Percentiles rank a stretch among this genome's conserved stretches.
Conservation (phyloP, 2,329 filamentous ascomycete genomes). For the Aspergillus bombycis region DNA sequence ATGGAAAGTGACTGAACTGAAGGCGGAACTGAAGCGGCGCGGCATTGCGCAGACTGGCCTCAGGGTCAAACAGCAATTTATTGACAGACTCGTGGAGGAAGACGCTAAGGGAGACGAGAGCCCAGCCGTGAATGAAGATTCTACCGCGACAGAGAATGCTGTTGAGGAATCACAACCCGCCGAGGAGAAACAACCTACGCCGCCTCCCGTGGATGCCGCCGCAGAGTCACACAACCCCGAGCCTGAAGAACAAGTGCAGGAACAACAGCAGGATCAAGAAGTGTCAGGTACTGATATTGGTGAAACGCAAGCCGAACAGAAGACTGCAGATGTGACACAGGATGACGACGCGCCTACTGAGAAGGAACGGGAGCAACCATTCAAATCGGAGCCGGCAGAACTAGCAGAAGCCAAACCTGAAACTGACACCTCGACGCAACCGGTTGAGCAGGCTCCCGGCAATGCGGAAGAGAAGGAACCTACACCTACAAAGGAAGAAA, state of each 20-base stretch:
- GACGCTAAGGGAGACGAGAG: constrained; percentile 37
- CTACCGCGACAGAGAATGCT: constrained; percentile 19
- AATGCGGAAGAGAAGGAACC: constrained; percentile 14
- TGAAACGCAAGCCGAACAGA: constrained; percentile 15
- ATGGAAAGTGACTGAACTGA: constrained; percentile 75
- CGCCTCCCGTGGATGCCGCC: constrained; percentile 13
- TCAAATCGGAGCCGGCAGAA: constrained; percentile 2
- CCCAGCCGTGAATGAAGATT: constrained; percentile 30
- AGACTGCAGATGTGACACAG: constrained; percentile 16
- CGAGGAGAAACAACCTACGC: constrained; percentile 10
- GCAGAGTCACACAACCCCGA: constrained; percentile 22
- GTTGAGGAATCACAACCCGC: constrained; percentile 17
- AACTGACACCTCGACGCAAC: constrained; percentile 22
- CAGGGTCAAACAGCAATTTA: constrained; percentile 66
- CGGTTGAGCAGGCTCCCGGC: constrained; percentile 29
- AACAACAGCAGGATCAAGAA: constrained; percentile 9
- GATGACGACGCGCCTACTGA: constrained; percentile 1
- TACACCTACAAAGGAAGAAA: constrained; percentile 18
- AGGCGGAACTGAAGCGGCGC: constrained; percentile 72
- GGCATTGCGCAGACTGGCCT: constrained; percentile 71
- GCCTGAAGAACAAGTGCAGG: constrained; percentile 15
- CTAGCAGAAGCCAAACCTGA: constrained; percentile 9
- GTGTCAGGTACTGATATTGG: not conserved
- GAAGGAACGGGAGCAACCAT: constrained; percentile 1
- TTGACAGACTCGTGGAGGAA: constrained; percentile 62